A percentile compares a stretch with the other conserved stretches of the same genome.
Conservation (phyloP, 306 rosid genomes). For the Quercus cerris region DNA sequence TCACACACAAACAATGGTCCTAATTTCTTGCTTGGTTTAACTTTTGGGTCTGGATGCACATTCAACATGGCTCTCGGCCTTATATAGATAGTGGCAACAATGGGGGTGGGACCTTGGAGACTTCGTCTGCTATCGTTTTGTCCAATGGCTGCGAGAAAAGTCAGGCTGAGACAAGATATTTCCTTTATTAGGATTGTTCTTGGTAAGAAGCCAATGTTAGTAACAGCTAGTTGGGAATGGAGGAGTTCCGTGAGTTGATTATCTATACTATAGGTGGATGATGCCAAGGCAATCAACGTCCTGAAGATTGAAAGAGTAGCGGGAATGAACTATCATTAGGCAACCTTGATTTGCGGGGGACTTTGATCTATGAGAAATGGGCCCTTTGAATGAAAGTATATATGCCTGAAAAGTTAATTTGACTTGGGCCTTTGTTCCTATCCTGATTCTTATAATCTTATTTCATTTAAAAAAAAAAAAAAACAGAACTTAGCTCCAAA, state of each 20-base stretch:
- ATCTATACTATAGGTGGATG: background rate
- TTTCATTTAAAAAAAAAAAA: too few relatives aligned
- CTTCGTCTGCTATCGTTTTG: background rate
- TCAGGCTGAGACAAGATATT: background rate
- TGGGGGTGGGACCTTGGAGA: background rate
- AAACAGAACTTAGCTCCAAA: too few relatives aligned
- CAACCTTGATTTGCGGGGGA: background rate
- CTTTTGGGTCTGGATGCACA: background rate
- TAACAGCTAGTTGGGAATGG: background rate
- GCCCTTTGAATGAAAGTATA: background rate
- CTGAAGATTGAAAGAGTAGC: background rate
- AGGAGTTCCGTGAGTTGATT: slow-evolving; percentile 15
- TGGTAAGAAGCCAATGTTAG: background rate
- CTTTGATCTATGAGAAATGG: background rate
- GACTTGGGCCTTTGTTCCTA: background rate
- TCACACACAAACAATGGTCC: background rate
- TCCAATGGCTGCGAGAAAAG: slow-evolving; percentile 8
- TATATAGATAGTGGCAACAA: slow-evolving; percentile 28
- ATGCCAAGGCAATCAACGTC: background rate
- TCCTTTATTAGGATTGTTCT: background rate
- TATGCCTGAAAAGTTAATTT: background rate
- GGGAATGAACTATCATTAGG: background rate
- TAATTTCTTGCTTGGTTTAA: background rate
- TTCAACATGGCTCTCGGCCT: background rate
- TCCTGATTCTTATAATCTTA: background rate